These are phyloP conservation scores for Chlorella ohadii DNA, from an alignment of 139 green algal species.

Conservation along the genomic window DNA sequence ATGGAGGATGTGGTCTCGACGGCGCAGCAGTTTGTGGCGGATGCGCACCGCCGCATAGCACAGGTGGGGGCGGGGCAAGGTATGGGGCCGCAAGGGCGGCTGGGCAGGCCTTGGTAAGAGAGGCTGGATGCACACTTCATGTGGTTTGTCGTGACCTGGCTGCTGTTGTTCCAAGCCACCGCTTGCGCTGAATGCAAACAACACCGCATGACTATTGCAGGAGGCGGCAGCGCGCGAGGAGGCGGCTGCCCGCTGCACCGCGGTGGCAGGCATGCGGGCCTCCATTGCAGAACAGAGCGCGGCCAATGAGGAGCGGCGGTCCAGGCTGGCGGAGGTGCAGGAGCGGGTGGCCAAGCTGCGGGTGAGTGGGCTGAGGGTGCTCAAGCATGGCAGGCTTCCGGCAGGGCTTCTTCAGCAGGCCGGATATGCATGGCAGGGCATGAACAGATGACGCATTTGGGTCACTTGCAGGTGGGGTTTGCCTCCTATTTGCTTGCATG, in stretches of 20 bases:
- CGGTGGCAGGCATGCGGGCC: slow-evolving; percentile 4
- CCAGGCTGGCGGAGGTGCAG: slow-evolving; percentile 37
- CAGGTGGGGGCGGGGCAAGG: neutral
- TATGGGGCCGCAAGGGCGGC: too few relatives aligned
- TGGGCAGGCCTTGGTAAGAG: too few relatives aligned
- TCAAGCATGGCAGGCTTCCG: too few relatives aligned
- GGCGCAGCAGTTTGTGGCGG: slow-evolving; percentile 18
- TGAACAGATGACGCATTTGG: too few relatives aligned
- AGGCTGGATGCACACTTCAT: too few relatives aligned
- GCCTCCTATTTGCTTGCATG: too few relatives aligned
- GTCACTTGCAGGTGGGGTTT: too few relatives aligned
- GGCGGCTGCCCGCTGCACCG: slow-evolving; percentile 8
- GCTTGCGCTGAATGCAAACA: too few relatives aligned
- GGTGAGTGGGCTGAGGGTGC: neutral
- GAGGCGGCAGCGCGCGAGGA: slow-evolving; percentile 1
- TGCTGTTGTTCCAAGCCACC: too few relatives aligned
- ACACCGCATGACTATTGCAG: neutral
- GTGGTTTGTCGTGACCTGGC: too few relatives aligned
- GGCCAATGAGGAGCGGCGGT: slow-evolving; percentile 39
- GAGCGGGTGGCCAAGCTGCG: slow-evolving; percentile 10
- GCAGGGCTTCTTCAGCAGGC: too few relatives aligned
- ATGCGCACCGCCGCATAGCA: slow-evolving; percentile 24
- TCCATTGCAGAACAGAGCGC: neutral
- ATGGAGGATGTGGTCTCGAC: slow-evolving; percentile 9
- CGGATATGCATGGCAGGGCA: too few relatives aligned